Conservation (phyloP, 805 yeast genomes). For the Debaryomyces tyrocola region DNA sequence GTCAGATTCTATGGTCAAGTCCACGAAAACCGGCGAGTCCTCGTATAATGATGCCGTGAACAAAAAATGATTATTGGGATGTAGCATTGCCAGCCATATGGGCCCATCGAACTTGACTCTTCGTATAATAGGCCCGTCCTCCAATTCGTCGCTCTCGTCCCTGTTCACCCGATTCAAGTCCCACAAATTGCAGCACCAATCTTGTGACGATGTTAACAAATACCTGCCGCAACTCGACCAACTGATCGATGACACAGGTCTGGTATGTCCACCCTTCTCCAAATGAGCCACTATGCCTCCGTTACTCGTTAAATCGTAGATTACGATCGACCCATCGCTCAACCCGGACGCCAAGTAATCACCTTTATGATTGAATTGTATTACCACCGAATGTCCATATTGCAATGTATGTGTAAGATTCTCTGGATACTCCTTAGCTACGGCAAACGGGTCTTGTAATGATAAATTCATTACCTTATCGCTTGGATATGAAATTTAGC, state of each 20-base stretch:
- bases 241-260: slow-evolving; percentile 68
- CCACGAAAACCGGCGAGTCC: slow-evolving; percentile 56
- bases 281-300: slow-evolving; percentile 55
- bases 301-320: slow-evolving; percentile 71
- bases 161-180: slow-evolving; percentile 49
- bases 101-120: slow-evolving; percentile 63
- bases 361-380: slow-evolving; percentile 71
- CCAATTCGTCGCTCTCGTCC: slow-evolving; percentile 14
- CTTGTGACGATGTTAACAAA: slow-evolving; percentile 70
- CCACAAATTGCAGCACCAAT: slow-evolving; percentile 83
- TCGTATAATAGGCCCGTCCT: slow-evolving; percentile 34
- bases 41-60: slow-evolving; percentile 70
- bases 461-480: slow-evolving; percentile 65
- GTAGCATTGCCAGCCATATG: slow-evolving; percentile 65
- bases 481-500: no score
- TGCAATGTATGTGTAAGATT: slow-evolving; percentile 68
- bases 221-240: slow-evolving; percentile 79
- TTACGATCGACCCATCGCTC: slow-evolving; percentile 68
- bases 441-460: slow-evolving; percentile 85
- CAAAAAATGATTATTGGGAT: slow-evolving; percentile 45
- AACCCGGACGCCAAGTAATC: slow-evolving; percentile 85
- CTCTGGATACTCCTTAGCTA: slow-evolving; percentile 90
- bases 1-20: slow-evolving; percentile 23
- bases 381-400: slow-evolving; percentile 63
- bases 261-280: slow-evolving; percentile 55